Conservation (phyloP, 805 yeast species). For the Metschnikowia cubensis region DNA sequence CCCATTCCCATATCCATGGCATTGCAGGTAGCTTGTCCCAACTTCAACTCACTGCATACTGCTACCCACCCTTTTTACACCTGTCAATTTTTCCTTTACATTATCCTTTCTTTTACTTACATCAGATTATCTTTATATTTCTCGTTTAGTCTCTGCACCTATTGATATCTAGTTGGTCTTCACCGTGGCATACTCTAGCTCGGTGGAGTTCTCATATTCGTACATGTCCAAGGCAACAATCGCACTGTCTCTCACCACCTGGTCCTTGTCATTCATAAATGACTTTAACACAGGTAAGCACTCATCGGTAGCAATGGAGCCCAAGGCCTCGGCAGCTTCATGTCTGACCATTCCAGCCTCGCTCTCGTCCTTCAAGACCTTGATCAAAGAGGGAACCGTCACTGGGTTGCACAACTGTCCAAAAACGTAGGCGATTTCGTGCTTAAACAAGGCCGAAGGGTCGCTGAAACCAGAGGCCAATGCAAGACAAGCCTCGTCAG, state of each 20-base stretch:
- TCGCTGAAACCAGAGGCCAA: constrained; percentile 87
- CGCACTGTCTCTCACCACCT: constrained; percentile 94
- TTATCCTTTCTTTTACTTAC: background rate
- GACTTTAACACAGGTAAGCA: constrained; percentile 82
- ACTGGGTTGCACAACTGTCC: constrained; percentile 96
- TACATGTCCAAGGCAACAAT: constrained; percentile 97
- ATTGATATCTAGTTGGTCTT: constrained; percentile 6
- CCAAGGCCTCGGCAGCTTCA: constrained; percentile 98
- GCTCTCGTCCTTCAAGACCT: constrained; percentile 66
- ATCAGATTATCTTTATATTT: background rate
- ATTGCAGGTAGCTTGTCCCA: too few relatives aligned
- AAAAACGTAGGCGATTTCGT: constrained; percentile 96
- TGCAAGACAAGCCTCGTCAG: constrained; percentile 89
- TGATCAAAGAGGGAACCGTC: constrained; percentile 80
- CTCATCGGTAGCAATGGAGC: constrained; percentile 94
- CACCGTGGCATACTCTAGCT: constrained; percentile 61
- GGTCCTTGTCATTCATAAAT: constrained; percentile 75
- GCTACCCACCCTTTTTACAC: background rate
- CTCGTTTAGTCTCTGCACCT: background rate
- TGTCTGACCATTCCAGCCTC: constrained; percentile 99
- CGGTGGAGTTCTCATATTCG: constrained; percentile 84
- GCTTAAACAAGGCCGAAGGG: constrained; percentile 90
- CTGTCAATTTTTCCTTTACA: background rate
- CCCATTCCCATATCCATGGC: too few relatives aligned
- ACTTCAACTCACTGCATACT: too few relatives aligned